These are phyloP conservation scores for Colletotrichum noveboracense DNA, from an alignment of 2,329 filamentous ascomycete genomes.

Conservation along the genomic window DNA sequence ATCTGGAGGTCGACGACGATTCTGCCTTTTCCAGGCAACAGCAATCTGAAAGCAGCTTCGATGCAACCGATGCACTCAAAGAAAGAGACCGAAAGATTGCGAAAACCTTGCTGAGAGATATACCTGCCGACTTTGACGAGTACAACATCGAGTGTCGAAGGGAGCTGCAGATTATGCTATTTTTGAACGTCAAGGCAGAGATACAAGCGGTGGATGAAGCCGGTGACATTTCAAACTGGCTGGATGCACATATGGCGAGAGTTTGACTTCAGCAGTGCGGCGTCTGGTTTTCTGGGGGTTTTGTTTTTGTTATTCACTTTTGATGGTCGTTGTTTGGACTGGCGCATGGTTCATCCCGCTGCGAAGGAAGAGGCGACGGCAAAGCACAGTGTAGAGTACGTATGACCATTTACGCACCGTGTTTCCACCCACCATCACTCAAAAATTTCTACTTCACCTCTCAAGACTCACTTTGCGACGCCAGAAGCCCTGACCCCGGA, in stretches of 20 bases:
- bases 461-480: neutral
- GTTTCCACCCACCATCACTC: constrained; percentile 16
- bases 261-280: neutral
- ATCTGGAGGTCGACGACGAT: neutral
- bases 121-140: constrained; percentile 29
- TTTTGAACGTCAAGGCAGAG: constrained; percentile 77
- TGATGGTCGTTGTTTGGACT: neutral
- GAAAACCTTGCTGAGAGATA: constrained; percentile 53
- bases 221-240: constrained; percentile 55
- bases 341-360: neutral
- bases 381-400: constrained; percentile 12
- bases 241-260: constrained; percentile 45
- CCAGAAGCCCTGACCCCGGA: neutral
- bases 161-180: constrained; percentile 76
- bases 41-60: neutral
- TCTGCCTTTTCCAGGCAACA: neutral
- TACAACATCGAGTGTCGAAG: constrained; percentile 43
- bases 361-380: neutral
- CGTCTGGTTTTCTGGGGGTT: neutral
- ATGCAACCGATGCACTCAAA: constrained; percentile 43
- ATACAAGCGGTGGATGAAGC: constrained; percentile 72
- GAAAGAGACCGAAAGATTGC: constrained; percentile 64
- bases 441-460: constrained; percentile 21
- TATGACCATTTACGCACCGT: neutral
- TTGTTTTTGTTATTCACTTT: neutral